Base-by-base conservation (phyloP, 176 grass and related monocot species). In the Oryza longistaminata region DNA sequence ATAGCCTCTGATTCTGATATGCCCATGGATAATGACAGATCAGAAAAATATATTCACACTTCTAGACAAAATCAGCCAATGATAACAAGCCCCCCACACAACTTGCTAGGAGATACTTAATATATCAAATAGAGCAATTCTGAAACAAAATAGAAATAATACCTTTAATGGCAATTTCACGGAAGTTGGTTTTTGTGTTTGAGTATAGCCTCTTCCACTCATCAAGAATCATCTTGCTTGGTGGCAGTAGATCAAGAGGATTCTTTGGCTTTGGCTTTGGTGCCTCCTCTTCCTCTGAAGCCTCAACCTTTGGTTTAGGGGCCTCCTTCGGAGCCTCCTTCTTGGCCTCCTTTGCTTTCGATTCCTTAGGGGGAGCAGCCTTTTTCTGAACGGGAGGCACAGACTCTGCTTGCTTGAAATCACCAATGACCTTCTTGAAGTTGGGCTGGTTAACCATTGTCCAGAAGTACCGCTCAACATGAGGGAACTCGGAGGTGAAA, bases 191-290 rank as follows among this genome's bases (percentile, higher is more conserved):
- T 78, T 98, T 98, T 21, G 96, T 98, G 84, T 98, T 98, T 14
- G 96, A 98, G 76, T 98, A 98, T 6, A 98, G 78, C 86, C 96
- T 90, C 90, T 98, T 98, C 96, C 96, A 98, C 73, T 98, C 96
- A 77, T 98, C 96, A 77, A 98, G 91, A 42, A 98, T 86, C 96
- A 98, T 98, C 74, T 86, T 93, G 78, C 96, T 98, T 4, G 96
- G 93, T 62, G 96, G 96, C 70, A 99, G 78, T 72, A 94, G 87
- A 71, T 99, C 96, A 12, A 99, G 85, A 40, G 96, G 93, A 83
- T 99, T 96, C 50, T 99, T 99, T 6, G 90, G 49, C 66, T 99
- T 99, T 0, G 93, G 96, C 66, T 99, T 99, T 13, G 96, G 96
- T 75, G 96, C 93, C 25, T 93, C 91, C 87, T 95, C 95, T 84